A percentile compares a stretch with the other conserved stretches of the same genome.
Conservation (phyloP, 75 land plant species). For the Selaginella moellendorffii region DNA sequence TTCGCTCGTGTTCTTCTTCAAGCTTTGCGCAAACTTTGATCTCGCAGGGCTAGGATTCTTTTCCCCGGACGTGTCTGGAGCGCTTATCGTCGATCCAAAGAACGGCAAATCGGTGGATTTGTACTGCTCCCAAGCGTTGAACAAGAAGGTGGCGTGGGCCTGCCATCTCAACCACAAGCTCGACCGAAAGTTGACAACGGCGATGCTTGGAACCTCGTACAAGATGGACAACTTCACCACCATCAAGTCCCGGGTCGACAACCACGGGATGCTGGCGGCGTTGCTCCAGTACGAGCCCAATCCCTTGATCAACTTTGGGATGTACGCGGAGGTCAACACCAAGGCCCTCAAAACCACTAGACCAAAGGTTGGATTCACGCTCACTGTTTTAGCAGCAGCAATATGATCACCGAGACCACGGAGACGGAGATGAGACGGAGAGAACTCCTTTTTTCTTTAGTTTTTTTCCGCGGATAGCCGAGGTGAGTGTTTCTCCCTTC, state of each 20-base stretch:
- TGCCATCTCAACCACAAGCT: constrained; percentile 6
- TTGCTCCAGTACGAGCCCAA: constrained; percentile 7
- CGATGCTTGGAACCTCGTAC: neutral
- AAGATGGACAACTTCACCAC: constrained; percentile 3
- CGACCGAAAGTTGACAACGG: neutral
- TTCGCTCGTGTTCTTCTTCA: no score
- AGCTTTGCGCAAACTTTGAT: no score
- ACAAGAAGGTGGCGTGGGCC: constrained; percentile 3
- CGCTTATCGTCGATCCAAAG: neutral
- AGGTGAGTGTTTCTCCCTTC: no score
- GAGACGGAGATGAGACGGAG: no score
- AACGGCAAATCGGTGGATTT: neutral
- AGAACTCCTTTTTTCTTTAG: no score
- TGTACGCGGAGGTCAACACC: constrained; percentile 2
- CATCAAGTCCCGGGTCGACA: constrained; percentile 4
- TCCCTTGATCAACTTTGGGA: constrained; percentile 1
- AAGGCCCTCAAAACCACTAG: neutral
- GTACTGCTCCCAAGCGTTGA: neutral
- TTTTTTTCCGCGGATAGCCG: no score
- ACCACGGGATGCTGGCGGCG: constrained; percentile 5
- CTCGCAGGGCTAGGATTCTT: constrained; percentile 3
- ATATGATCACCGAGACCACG: no score
- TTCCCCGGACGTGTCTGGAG: neutral
- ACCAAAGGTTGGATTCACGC: constrained; percentile 5
- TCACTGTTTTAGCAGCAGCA: neutral